Evolutionary conservation across 2,329 filamentous ascomycete genomes (phyloP).

Genomic region (Paradendryphiella salina): DNA sequence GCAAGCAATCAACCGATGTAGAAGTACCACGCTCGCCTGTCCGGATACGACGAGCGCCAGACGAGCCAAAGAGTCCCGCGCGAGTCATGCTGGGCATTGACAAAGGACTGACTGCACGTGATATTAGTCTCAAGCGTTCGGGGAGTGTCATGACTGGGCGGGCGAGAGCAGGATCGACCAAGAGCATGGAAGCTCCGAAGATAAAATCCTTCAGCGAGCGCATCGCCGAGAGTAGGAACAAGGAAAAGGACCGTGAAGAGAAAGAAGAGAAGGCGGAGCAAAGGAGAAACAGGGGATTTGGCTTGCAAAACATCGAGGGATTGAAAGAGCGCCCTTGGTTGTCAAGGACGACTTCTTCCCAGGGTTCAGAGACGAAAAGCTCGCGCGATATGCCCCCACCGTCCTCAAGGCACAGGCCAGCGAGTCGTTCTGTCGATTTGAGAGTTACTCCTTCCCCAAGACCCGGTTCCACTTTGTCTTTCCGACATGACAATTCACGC

Average conservation of each 20-base stretch:
- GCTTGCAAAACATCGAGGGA: constrained; percentile 36
- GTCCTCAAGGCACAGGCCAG: constrained; percentile 14
- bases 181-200: constrained; percentile 28
- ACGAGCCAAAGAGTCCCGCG: constrained; percentile 72
- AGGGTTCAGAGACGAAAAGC: constrained; percentile 28
- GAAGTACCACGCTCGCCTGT: constrained; percentile 78
- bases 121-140: constrained; percentile 77
- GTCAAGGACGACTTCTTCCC: constrained; percentile 35
- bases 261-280: constrained; percentile 51
- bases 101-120: constrained; percentile 77
- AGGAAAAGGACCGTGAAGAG: constrained; percentile 50
- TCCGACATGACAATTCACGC: constrained; percentile 24
- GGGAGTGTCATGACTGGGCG: constrained; percentile 14
- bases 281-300: constrained; percentile 49
- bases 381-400: constrained; percentile 27
- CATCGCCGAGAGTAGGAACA: constrained; percentile 67
- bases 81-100: constrained; percentile 84
- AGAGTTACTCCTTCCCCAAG: constrained; percentile 19
- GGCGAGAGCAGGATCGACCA: constrained; percentile 50
- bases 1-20: constrained; percentile 49
- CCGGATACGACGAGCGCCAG: constrained; percentile 53
- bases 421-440: constrained; percentile 24
- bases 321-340: constrained; percentile 27
- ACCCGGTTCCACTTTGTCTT: constrained; percentile 30
- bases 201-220: constrained; percentile 79